Evolutionary conservation across 2,329 filamentous ascomycete genomes (phyloP).

Genomic region (Colletotrichum graminicola): DNA sequence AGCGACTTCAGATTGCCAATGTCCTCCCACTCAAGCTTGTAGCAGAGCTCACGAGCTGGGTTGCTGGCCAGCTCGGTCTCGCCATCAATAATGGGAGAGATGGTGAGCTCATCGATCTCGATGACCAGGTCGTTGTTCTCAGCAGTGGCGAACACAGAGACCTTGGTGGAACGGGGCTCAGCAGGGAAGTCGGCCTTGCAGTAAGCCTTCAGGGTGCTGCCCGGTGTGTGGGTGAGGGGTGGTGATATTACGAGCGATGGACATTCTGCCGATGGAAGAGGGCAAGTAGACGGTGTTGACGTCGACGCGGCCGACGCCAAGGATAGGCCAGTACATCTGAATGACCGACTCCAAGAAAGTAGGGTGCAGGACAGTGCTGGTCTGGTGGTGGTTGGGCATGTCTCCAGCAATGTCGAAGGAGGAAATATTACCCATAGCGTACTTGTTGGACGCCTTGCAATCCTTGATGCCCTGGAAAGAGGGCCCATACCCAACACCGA

Average conservation of each 20-base stretch:
- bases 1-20: conserved; percentile 38
- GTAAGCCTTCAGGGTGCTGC: conserved; percentile 47
- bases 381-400: conserved; percentile 44
- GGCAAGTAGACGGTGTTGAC: conserved; percentile 52
- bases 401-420: conserved; percentile 40
- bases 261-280: conserved; percentile 49
- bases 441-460: conserved; percentile 52
- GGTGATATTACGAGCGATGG: conserved; percentile 48
- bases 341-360: conserved; percentile 44
- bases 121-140: conserved; percentile 43
- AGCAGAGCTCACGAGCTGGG: conserved; percentile 44
- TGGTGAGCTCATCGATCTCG: conserved; percentile 45
- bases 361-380: conserved; percentile 43
- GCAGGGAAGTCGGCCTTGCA: conserved; percentile 41
- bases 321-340: conserved; percentile 50
- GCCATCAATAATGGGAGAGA: conserved; percentile 44
- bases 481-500: conserved; percentile 64
- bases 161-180: conserved; percentile 42
- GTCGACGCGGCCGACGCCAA: conserved; percentile 47
- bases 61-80: conserved; percentile 38
- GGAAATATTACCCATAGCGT: conserved; percentile 36
- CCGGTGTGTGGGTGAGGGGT: conserved; percentile 49
- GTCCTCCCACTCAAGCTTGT: conserved; percentile 45
- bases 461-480: conserved; percentile 64
- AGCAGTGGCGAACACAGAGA: conserved; percentile 42